A percentile compares a stretch with the other conserved stretches of the same genome.
These are phyloP conservation scores for Climacium dendroides DNA, from an alignment of 225 moss, liverwort and hornwort species.

Conservation along the genomic window DNA sequence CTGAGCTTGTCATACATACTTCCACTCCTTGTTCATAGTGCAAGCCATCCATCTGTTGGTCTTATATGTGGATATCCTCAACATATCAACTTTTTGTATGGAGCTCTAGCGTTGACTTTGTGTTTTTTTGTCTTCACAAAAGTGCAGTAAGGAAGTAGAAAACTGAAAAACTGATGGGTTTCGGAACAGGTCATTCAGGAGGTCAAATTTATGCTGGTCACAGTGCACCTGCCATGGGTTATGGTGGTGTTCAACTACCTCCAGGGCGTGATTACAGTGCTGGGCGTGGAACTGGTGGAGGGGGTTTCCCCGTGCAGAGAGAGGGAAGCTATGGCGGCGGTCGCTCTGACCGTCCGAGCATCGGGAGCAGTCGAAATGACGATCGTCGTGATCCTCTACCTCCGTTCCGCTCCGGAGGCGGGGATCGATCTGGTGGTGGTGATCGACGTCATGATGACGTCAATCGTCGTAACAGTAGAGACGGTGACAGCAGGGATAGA, in stretches of 20 bases:
- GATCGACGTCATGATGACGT: conserved; percentile 57
- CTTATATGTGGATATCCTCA: background rate
- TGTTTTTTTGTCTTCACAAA: background rate
- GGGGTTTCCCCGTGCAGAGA: conserved; percentile 68
- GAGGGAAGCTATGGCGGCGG: conserved; percentile 50
- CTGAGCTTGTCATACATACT: background rate
- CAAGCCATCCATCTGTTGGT: background rate
- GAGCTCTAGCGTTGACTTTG: background rate
- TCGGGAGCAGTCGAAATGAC: conserved; percentile 89
- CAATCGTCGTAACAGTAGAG: conserved; percentile 45
- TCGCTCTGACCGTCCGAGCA: conserved; percentile 92
- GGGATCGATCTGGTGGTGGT: conserved; percentile 43
- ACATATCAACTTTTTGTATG: background rate
- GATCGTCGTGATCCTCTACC: conserved; percentile 79
- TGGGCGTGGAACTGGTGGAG: conserved; percentile 82
- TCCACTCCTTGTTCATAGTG: background rate
- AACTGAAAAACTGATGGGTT: background rate
- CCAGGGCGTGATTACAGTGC: conserved; percentile 96
- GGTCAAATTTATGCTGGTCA: conserved; percentile 74
- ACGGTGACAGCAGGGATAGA: conserved; percentile 51
- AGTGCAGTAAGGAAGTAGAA: background rate
- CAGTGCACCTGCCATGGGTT: conserved; percentile 70
- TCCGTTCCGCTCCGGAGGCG: conserved; percentile 54
- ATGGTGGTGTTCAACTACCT: conserved; percentile 89
- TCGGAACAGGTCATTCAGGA: conserved; percentile 7